These are phyloP conservation scores for Sporisorium iseilematis-ciliati DNA, from an alignment of 1,284 basidiomycete genomes.

Conservation along the genomic window DNA sequence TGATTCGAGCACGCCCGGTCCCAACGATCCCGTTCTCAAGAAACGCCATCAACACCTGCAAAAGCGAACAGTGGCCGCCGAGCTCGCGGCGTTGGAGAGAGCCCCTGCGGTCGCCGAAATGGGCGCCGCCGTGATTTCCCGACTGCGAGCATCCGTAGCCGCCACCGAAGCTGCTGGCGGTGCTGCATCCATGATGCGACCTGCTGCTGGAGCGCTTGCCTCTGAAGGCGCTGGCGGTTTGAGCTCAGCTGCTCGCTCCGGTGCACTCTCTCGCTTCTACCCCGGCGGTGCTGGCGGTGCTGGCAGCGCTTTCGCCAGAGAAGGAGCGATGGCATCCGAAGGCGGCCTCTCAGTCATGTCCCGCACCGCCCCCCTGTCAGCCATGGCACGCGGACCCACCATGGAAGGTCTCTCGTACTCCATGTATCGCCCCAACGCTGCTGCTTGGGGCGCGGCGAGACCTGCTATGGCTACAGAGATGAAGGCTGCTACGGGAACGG, in stretches of 20 bases:
- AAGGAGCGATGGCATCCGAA: conserved; percentile 1
- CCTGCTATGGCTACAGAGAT: conserved; percentile 19
- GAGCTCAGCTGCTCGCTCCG: background rate
- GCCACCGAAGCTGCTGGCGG: conserved; percentile 10
- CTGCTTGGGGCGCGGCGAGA: conserved; percentile 1
- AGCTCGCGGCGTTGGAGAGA: conserved; percentile 5
- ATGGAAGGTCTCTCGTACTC: background rate
- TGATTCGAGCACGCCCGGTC: background rate
- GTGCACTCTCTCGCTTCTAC: too few species aligned
- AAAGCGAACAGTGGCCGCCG: conserved; percentile 4
- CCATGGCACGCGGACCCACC: too few species aligned
- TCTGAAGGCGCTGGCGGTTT: background rate
- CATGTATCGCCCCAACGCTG: background rate
- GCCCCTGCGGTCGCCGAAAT: background rate
- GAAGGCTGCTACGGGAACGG: background rate
- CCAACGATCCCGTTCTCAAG: conserved; percentile 17
- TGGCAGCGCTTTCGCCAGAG: background rate
- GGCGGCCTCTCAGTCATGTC: background rate
- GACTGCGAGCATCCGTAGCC: conserved; percentile 1
- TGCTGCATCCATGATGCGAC: background rate
- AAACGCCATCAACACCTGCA: conserved; percentile 13
- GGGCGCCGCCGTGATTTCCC: background rate
- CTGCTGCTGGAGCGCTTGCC: too few species aligned
- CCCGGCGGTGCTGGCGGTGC: too few species aligned
- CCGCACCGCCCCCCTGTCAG: too few species aligned